phyloP scores from a whole-genome alignment of 768 basidiomycete species.

The Agrocybe praecox region DNA sequence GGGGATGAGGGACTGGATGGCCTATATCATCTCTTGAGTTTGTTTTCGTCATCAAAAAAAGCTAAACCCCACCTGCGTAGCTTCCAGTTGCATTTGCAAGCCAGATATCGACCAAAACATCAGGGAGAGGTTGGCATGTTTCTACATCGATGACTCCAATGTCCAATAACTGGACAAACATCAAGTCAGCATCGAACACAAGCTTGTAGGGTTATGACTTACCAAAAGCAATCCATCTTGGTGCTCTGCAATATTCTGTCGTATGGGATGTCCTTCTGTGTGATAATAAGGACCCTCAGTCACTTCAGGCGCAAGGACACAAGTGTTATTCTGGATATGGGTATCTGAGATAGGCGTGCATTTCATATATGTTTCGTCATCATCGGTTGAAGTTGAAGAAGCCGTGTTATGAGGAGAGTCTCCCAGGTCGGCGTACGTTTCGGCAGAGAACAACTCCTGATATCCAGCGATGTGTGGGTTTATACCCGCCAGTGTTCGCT shows the following conservation, averaged over 20 bases:
- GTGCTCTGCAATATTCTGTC: slow-evolving; percentile 57
- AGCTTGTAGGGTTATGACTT: slow-evolving; percentile 13
- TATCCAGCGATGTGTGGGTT: slow-evolving; percentile 19
- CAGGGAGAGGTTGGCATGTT: slow-evolving; percentile 55
- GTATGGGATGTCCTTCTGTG: slow-evolving; percentile 46
- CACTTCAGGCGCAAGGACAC: slow-evolving; percentile 53
- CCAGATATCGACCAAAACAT: slow-evolving; percentile 63
- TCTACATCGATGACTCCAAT: slow-evolving; percentile 62
- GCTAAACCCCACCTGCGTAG: slow-evolving; percentile 43
- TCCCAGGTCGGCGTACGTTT: slow-evolving; percentile 33
- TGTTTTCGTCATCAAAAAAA: not conserved
- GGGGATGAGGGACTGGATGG: slow-evolving; percentile 47
- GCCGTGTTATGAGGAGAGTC: slow-evolving; percentile 18
- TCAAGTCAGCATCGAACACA: not conserved
- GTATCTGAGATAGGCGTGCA: slow-evolving; percentile 50
- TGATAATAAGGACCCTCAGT: slow-evolving; percentile 63
- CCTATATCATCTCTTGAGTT: slow-evolving; percentile 24
- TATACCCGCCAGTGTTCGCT: slow-evolving; percentile 30
- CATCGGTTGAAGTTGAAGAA: slow-evolving; percentile 12
- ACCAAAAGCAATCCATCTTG: slow-evolving; percentile 52
- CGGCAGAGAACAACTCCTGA: slow-evolving; percentile 42
- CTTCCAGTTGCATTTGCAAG: slow-evolving; percentile 58
- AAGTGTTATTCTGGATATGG: slow-evolving; percentile 55
- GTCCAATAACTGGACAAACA: slow-evolving; percentile 41
- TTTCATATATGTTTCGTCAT: slow-evolving; percentile 39